phyloP scores from a whole-genome alignment of 2,329 filamentous ascomycete genomes.

The Zymoseptoria passerinii region DNA sequence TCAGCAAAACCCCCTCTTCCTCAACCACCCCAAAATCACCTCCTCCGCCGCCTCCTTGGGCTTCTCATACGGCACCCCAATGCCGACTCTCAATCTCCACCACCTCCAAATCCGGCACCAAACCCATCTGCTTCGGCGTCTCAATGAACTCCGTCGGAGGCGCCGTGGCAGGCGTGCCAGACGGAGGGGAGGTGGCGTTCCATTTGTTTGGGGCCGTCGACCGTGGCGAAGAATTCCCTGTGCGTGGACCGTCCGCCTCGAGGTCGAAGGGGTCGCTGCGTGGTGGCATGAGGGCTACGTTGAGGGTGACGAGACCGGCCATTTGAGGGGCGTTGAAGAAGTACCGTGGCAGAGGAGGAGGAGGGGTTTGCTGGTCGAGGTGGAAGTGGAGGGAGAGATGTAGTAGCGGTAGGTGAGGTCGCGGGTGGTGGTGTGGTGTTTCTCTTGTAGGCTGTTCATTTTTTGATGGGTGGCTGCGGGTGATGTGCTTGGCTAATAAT shows the following conservation, averaged over 20 bases:
- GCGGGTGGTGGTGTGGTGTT: conserved; percentile 16
- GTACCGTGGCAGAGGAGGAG: conserved; percentile 42
- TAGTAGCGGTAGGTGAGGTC: conserved; percentile 38
- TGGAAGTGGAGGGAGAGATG: conserved; percentile 18
- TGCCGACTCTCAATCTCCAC: conserved; percentile 16
- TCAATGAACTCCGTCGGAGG: conserved; percentile 14
- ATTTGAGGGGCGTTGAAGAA: conserved; percentile 35
- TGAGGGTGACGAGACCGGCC: conserved; percentile 36
- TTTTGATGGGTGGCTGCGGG: background rate
- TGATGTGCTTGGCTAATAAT: background rate
- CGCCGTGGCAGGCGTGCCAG: conserved; percentile 20
- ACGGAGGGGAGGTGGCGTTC: conserved; percentile 13
- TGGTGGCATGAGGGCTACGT: conserved; percentile 37
- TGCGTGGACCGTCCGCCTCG: too few relatives aligned
- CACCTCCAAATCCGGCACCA: conserved; percentile 17
- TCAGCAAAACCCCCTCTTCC: conserved; percentile 8
- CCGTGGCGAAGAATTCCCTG: conserved; percentile 14
- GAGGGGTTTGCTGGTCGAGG: conserved; percentile 26
- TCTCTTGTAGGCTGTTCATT: conserved; percentile 19
- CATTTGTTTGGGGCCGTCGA: conserved; percentile 35
- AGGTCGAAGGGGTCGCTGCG: conserved; percentile 31
- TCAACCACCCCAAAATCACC: conserved; percentile 14
- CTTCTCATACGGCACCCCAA: conserved; percentile 23
- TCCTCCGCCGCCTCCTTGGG: conserved; percentile 17
- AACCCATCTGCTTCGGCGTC: conserved; percentile 11